phyloP scores from a whole-genome alignment of 208 protist genomes.

The Kentomonas sorsogonicus region DNA sequence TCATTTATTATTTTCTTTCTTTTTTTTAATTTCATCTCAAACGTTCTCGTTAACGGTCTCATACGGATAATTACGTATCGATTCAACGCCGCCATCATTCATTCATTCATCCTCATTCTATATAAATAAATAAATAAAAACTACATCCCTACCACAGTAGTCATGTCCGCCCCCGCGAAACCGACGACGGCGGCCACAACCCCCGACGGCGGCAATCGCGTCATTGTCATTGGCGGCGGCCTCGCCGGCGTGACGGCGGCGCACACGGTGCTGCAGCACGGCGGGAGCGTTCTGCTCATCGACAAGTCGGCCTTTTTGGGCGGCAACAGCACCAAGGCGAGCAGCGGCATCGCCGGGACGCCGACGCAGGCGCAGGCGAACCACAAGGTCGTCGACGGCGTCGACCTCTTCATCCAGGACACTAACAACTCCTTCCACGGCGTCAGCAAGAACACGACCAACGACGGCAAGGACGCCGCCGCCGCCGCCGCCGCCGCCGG shows the following conservation, averaged over 20 bases:
- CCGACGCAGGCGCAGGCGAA: constrained; percentile 70
- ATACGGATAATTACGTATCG: too few species aligned
- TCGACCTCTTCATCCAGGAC: constrained; percentile 45
- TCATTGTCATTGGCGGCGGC: constrained; percentile 64
- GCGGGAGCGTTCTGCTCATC: constrained; percentile 67
- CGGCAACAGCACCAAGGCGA: constrained; percentile 89
- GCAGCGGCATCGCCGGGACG: constrained; percentile 88
- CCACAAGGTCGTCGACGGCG: constrained; percentile 50
- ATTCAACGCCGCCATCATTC: too few species aligned
- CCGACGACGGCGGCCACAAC: constrained; percentile 10
- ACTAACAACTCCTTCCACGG: constrained; percentile 49
- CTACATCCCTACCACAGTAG: too few species aligned
- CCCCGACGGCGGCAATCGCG: constrained; percentile 13
- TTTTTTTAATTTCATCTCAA: neutral
- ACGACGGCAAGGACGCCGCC: too few species aligned
- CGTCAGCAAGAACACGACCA: constrained; percentile 11
- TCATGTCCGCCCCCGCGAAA: too few species aligned
- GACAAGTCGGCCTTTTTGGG: constrained; percentile 84
- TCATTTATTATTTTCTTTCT: neutral
- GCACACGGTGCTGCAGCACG: constrained; percentile 42
- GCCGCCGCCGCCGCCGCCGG: constrained; percentile 14
- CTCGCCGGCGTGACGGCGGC: constrained; percentile 55
- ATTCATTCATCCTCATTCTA: neutral
- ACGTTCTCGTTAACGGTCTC: neutral
- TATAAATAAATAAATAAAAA: constrained; percentile 5